Base-by-base conservation (phyloP, 257 asterid genomes). In the Nyctanthes arbortristis region DNA sequence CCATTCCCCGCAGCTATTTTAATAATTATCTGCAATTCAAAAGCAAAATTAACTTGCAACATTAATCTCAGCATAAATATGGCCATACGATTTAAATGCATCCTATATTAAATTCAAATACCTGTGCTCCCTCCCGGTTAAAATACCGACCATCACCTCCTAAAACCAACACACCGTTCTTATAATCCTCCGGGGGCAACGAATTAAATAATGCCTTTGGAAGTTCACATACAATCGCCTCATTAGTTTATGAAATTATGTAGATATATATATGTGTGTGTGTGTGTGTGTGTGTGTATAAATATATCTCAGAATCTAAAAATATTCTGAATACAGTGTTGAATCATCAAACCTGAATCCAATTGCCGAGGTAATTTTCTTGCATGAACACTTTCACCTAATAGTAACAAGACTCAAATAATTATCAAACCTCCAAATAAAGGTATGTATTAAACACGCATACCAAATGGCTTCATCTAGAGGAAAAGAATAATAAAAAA, bases 121-220 rank as follows among this genome's bases (percentile, higher is more conserved):
- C 97, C 97, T 93, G 98, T 28, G 99, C 89, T 65, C 94, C 99
- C 78, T 93, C 97, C 28, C 83, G 74, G 77, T 91, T 93, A 78
- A 92, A 93, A 65, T 85, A 93, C 73, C 97, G 86, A 65, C 99
- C 99, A 76, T 93, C 97, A 27, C 97, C 99, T n/a, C 97, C 97
- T 56, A 93, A 81, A 70, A 89, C 94, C 84, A 93, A 79, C 70
- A 89, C 80, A 14, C 90, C 89, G 25, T 87, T 75, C 80, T 84
- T 76, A 83, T 87, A 93, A 77, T 93, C 98, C 80, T 93, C 97
- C 1, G 80, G 86, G 1, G 91, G 92, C 78, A 90, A 78, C 14
- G 98, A 91, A 80, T 87, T 76, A 81, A 93, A 93, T 70, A 93
- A 73, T 49, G 99, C 97, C 97, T 93, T 76, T 49, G n/a, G n/a